These are phyloP conservation scores for Suillus alpinus DNA, from an alignment of 768 basidiomycete genomes.

Conservation along the genomic window DNA sequence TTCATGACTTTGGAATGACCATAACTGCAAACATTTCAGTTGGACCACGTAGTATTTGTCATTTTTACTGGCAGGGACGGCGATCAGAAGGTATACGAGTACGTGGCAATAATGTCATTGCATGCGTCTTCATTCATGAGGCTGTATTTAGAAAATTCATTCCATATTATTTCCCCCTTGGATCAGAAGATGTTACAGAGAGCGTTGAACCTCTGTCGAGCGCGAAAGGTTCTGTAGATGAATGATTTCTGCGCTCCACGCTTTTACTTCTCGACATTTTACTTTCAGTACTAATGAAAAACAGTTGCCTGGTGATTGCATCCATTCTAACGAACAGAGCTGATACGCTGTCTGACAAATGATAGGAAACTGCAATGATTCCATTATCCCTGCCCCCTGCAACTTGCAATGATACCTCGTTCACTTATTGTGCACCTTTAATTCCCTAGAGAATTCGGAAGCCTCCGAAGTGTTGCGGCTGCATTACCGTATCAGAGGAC, in stretches of 20 bases:
- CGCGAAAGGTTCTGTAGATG: background rate
- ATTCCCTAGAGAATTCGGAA: background rate
- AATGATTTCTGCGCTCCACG: background rate
- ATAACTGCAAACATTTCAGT: slow-evolving; percentile 27
- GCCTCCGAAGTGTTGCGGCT: background rate
- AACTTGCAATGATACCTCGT: background rate
- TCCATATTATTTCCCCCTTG: slow-evolving; percentile 60
- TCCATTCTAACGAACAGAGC: background rate
- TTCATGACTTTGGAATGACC: background rate
- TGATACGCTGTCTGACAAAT: background rate
- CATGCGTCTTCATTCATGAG: background rate
- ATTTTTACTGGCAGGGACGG: slow-evolving; percentile 54
- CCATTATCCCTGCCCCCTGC: background rate
- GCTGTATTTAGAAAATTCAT: slow-evolving; percentile 41
- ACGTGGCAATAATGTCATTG: slow-evolving; percentile 21
- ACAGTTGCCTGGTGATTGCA: background rate
- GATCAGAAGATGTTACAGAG: background rate
- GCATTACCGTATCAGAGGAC: background rate
- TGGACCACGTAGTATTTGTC: slow-evolving; percentile 75
- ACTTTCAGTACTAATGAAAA: background rate
- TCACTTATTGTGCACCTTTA: background rate
- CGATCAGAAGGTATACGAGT: slow-evolving; percentile 69
- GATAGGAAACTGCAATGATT: background rate
- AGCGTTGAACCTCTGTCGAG: background rate
- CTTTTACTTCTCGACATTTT: background rate